These are phyloP conservation scores for Volvox africanus DNA, from an alignment of 139 green algal genomes.

Conservation along the genomic window DNA sequence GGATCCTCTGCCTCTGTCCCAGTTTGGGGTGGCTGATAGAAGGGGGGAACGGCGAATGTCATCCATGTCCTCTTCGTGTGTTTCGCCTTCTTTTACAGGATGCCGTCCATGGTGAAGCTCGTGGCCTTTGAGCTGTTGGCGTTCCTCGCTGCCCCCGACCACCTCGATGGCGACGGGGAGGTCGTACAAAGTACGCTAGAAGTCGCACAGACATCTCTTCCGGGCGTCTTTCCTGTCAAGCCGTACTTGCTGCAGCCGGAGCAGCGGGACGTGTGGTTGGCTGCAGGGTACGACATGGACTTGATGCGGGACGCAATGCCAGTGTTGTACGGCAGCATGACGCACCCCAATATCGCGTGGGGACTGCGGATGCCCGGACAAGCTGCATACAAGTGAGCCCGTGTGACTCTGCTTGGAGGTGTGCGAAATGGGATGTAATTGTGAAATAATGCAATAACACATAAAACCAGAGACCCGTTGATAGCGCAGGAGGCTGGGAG, in stretches of 20 bases:
- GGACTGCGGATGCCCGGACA: conserved; percentile 14
- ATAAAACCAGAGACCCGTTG: too few species aligned
- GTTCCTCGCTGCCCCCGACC: neutral
- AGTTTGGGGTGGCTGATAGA: too few species aligned
- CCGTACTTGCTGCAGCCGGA: neutral
- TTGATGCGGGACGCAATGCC: neutral
- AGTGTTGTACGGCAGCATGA: conserved; percentile 3
- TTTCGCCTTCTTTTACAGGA: neutral
- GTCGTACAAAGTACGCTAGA: neutral
- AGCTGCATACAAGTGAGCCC: conserved; percentile 2
- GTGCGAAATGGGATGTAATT: neutral
- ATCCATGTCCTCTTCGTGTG: too few species aligned
- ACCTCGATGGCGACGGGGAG: neutral
- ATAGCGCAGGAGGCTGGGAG: too few species aligned
- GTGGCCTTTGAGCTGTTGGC: conserved; percentile 9
- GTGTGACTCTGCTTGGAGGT: neutral
- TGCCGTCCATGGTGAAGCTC: neutral
- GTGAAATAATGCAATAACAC: too few species aligned
- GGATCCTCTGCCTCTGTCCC: too few species aligned
- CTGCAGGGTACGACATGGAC: neutral
- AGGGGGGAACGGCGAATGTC: too few species aligned
- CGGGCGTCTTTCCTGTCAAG: neutral
- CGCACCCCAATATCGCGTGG: conserved; percentile 12
- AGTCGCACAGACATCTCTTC: neutral
- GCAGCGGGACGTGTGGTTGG: neutral